These are phyloP conservation scores for Lactarius vividus DNA, from an alignment of 768 basidiomycete species.

Conservation along the genomic window DNA sequence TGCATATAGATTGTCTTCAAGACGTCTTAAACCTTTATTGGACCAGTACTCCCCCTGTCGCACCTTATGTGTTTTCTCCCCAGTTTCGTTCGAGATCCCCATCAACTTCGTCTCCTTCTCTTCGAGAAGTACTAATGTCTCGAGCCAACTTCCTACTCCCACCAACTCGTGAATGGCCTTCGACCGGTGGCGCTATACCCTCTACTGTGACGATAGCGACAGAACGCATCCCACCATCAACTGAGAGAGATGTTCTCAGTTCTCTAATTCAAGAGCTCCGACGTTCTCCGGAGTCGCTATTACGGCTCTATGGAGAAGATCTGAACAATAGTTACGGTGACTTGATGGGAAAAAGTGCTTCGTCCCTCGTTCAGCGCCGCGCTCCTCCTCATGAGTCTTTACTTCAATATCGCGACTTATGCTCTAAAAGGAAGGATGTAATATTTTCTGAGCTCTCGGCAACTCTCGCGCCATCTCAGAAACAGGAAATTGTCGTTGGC, in stretches of 20 bases:
- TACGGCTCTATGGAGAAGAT: constrained; percentile 13
- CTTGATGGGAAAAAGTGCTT: background rate
- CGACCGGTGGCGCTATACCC: background rate
- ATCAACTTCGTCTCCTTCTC: background rate
- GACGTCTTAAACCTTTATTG: background rate
- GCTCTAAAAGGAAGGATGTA: background rate
- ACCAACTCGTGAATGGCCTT: background rate
- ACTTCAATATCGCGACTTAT: background rate
- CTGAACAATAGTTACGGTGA: background rate
- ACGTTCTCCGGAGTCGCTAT: background rate
- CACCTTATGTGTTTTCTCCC: background rate
- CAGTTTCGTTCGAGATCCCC: background rate
- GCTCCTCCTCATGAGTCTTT: background rate
- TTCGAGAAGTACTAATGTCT: background rate
- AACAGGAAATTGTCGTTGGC: background rate
- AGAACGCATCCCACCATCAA: background rate
- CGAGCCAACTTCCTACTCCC: background rate
- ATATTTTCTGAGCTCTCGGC: background rate
- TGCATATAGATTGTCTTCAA: constrained; percentile 6
- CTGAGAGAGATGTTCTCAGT: background rate
- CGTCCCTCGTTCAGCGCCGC: background rate
- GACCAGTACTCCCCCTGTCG: background rate
- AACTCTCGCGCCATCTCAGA: constrained; percentile 1
- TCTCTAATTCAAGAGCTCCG: constrained; percentile 8
- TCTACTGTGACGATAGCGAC: background rate